Conservation (phyloP, 2,329 filamentous ascomycete species). For the Macrophomina pseudophaseolina region DNA sequence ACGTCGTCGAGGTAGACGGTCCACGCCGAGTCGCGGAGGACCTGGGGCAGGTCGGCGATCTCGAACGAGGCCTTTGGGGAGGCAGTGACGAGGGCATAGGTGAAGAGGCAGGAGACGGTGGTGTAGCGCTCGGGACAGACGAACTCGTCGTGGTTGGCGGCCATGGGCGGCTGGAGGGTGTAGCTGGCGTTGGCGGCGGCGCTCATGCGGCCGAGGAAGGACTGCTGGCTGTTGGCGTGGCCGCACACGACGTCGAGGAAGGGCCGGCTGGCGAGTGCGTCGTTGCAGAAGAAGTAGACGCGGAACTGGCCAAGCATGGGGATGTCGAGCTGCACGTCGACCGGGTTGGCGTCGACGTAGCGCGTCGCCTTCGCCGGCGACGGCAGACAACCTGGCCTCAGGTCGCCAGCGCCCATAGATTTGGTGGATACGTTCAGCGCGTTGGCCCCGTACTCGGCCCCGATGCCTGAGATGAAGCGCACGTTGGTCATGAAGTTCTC, state of each 20-base stretch:
- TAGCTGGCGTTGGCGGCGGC: slow-evolving; percentile 67
- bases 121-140: slow-evolving; percentile 71
- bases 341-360: slow-evolving; percentile 77
- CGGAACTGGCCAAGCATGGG: slow-evolving; percentile 79
- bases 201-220: slow-evolving; percentile 65
- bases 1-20: slow-evolving; percentile 74
- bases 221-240: slow-evolving; percentile 56
- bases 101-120: slow-evolving; percentile 70
- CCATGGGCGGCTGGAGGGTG: slow-evolving; percentile 60
- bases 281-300: slow-evolving; percentile 72
- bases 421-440: slow-evolving; percentile 65
- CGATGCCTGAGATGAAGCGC: slow-evolving; percentile 74
- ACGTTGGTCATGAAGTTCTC: slow-evolving; percentile 74
- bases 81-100: slow-evolving; percentile 67
- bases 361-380: slow-evolving; percentile 73
- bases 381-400: slow-evolving; percentile 55
- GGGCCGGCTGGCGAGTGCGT: slow-evolving; percentile 57
- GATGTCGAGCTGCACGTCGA: slow-evolving; percentile 78
- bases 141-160: slow-evolving; percentile 68
- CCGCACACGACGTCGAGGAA: slow-evolving; percentile 67
- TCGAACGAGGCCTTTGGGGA: slow-evolving; percentile 69
- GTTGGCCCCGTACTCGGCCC: slow-evolving; percentile 70
- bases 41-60: slow-evolving; percentile 65
- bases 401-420: slow-evolving; percentile 41
- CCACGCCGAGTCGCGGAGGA: slow-evolving; percentile 70